Evolutionary conservation across 2,329 filamentous ascomycete species (phyloP).

Genomic region (Penicillium sp.): DNA sequence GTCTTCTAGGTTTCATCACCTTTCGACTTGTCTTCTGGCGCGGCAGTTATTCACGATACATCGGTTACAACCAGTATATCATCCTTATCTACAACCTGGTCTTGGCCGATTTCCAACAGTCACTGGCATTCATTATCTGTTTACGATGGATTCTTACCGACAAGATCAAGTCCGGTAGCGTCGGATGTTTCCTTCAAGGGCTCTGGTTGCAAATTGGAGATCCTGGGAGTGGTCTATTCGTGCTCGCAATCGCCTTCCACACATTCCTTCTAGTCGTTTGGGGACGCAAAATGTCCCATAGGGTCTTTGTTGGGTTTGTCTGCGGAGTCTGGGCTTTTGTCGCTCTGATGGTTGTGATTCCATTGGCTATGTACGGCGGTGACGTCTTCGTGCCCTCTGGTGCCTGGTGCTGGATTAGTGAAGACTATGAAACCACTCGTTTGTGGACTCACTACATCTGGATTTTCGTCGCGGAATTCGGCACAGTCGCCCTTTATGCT

Average conservation of each 20-base stretch:
- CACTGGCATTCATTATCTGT: slow-evolving; percentile 52
- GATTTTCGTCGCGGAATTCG: slow-evolving; percentile 55
- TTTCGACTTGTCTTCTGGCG: slow-evolving; percentile 55
- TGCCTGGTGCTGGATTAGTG: slow-evolving; percentile 56
- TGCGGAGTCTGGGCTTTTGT: slow-evolving; percentile 50
- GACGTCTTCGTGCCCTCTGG: slow-evolving; percentile 51
- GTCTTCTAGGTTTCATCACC: slow-evolving; percentile 51
- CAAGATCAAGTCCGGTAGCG: slow-evolving; percentile 47
- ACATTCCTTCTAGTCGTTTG: slow-evolving; percentile 53
- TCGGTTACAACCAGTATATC: slow-evolving; percentile 58
- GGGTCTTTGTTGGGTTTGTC: slow-evolving; percentile 47
- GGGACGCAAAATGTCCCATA: slow-evolving; percentile 49
- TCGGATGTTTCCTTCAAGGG: slow-evolving; percentile 53
- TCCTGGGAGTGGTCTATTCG: slow-evolving; percentile 54
- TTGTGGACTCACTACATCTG: slow-evolving; percentile 55
- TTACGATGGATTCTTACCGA: slow-evolving; percentile 49
- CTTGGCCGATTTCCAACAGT: slow-evolving; percentile 55
- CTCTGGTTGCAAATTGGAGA: slow-evolving; percentile 57
- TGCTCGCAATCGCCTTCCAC: slow-evolving; percentile 57
- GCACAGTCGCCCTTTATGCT: slow-evolving; percentile 50
- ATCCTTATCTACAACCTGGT: slow-evolving; percentile 57
- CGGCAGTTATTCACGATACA: slow-evolving; percentile 49
- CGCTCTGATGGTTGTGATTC: slow-evolving; percentile 49
- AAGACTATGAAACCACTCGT: slow-evolving; percentile 44
- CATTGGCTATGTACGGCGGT: slow-evolving; percentile 44